phyloP scores from a whole-genome alignment of 1,139 yeast species.

The Eremothecium coryli region DNA sequence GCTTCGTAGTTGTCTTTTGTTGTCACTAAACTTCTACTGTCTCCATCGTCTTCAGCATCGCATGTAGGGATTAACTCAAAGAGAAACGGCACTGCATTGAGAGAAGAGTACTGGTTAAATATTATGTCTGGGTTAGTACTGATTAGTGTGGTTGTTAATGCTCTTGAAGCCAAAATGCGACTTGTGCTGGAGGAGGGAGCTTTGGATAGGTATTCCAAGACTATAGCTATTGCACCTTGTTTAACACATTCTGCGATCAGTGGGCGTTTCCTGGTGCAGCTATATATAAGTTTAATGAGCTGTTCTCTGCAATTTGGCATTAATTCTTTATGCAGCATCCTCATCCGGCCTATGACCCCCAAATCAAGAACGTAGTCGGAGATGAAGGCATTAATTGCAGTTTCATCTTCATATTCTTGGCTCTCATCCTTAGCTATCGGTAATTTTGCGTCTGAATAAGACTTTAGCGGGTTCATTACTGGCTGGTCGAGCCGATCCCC shows the following conservation, averaged over 20 bases:
- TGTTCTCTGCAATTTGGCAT: slow-evolving; percentile 23
- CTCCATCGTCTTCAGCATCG: slow-evolving; percentile 4
- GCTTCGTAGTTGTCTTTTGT: slow-evolving; percentile 37
- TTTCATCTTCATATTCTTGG: slow-evolving; percentile 13
- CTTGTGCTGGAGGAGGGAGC: slow-evolving; percentile 10
- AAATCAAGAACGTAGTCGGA: slow-evolving; percentile 16
- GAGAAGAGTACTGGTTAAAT: slow-evolving; percentile 25
- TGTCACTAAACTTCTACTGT: slow-evolving; percentile 6
- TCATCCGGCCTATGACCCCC: slow-evolving; percentile 18
- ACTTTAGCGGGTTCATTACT: slow-evolving; percentile 18
- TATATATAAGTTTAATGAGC: slow-evolving; percentile 22
- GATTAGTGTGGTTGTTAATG: slow-evolving; percentile 22
- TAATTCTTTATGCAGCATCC: slow-evolving; percentile 11
- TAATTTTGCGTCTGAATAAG: slow-evolving; percentile 18
- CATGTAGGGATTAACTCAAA: slow-evolving; percentile 23
- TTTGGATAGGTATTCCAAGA: slow-evolving; percentile 20
- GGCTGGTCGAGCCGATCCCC: slow-evolving; percentile 11
- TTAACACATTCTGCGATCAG: slow-evolving; percentile 18
- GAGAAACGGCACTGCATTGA: slow-evolving; percentile 25
- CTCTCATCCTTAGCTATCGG: slow-evolving; percentile 12
- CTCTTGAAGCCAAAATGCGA: slow-evolving; percentile 21
- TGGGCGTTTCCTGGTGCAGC: slow-evolving; percentile 18
- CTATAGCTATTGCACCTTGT: slow-evolving; percentile 24
- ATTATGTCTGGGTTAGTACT: slow-evolving; percentile 25
- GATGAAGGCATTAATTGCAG: slow-evolving; percentile 19